Base-by-base conservation (phyloP, 768 basidiomycete genomes). In the Guyanaporus albipodus region DNA sequence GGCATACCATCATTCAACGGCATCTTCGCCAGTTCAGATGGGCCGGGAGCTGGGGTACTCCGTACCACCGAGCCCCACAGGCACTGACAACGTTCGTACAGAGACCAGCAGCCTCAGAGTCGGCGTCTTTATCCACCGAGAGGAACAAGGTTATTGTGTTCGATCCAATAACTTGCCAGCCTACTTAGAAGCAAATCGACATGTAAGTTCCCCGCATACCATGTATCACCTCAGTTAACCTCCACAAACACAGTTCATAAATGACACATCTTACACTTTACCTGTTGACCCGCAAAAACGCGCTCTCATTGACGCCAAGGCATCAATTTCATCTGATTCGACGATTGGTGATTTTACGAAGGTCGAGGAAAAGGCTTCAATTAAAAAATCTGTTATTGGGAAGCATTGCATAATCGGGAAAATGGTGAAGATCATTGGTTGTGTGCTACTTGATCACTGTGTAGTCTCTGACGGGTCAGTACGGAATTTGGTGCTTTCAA, bases 401-500 rank as follows among this genome's bases (percentile, higher is more conserved):
- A 75, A 83, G 48, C 91, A 94, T 61, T 93, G 91, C 54, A 69
- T 82, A 14, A 85, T 94, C 43, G 91, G 91, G 3, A 85, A 80
- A 63, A 85, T 85, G 74, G 86, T 78, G n/a, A 89, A 82, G 64
- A 81, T 97, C 38, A 74, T 73, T 3, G 87, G 88, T 10, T 93
- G 87, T 54, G 78, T 95, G 7, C 63, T 97, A 19, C 74, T 93
- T 53, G 94, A 96, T 60, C 92, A 95, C 58, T 94, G 92, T 56
- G 77, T 88, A 4, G 70, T 97, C 11, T 87, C 79, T 34, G 91
- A 95, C 48, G 91, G 91, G 93, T 91, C 52, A 50, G 56, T 17
- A 10, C 7, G 8, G 8, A 10, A 8, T 28, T 9, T 10, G 3
- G 8, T 12, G 15, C 32, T 19, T 26, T 41, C 24, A 12, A 21